Conservation (phyloP, 345 rosid genomes). For the Anacardium occidentale region DNA sequence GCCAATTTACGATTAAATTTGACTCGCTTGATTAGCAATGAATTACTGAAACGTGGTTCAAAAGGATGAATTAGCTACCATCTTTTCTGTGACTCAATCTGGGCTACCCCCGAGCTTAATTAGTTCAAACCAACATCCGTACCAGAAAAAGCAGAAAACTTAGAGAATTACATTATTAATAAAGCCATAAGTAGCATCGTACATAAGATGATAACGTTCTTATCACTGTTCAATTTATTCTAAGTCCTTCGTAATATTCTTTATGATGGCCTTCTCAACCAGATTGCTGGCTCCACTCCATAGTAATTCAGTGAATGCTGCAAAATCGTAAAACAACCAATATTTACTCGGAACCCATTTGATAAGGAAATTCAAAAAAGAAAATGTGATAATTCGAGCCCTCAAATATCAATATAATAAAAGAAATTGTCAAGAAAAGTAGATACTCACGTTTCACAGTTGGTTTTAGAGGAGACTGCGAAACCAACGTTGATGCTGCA, state of each 20-base stretch:
- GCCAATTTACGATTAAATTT: too few species aligned
- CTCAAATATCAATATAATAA: too few species aligned
- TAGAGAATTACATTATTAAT: background rate
- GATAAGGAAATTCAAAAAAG: too few species aligned
- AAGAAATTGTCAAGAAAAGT: too few species aligned
- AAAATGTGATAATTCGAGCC: too few species aligned
- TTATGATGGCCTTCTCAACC: background rate
- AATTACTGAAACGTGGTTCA: too few species aligned
- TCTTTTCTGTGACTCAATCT: too few species aligned
- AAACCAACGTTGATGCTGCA: slow-evolving; percentile 45
- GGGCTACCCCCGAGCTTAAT: too few species aligned
- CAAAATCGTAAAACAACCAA: background rate
- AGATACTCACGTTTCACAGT: slow-evolving; percentile 34
- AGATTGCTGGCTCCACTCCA: background rate
- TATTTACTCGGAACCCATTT: background rate
- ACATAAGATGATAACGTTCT: background rate
- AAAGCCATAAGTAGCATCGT: background rate
- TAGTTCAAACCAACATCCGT: too few species aligned
- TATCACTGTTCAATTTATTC: background rate
- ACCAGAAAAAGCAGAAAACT: too few species aligned
- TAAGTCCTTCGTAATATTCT: background rate
- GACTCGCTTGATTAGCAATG: too few species aligned
- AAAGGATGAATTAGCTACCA: too few species aligned
- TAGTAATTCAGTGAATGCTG: slow-evolving; percentile 12
- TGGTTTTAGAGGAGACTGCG: slow-evolving; percentile 32